Evolutionary conservation across 352 stramenopile species (phyloP).

Genomic region (Phytophthora sansomeana): DNA sequence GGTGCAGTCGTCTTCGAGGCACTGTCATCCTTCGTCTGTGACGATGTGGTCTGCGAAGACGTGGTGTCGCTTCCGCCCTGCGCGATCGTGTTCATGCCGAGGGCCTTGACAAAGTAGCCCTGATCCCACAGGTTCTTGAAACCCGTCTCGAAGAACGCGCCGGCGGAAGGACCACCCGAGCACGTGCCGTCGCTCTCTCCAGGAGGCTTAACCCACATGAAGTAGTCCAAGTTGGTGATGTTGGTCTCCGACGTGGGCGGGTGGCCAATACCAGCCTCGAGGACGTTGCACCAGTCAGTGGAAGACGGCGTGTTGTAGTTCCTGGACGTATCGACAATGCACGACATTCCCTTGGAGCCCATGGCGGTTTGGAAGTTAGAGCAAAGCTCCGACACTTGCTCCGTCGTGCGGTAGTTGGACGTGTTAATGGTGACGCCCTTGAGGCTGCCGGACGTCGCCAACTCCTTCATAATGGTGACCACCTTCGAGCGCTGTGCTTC

Average conservation of each 20-base stretch:
- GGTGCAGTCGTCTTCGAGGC: slow-evolving; percentile 15
- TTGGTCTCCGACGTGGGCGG: slow-evolving; percentile 59
- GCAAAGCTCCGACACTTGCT: slow-evolving; percentile 44
- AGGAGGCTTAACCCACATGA: slow-evolving; percentile 75
- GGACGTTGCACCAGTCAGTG: slow-evolving; percentile 69
- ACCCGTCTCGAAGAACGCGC: slow-evolving; percentile 60
- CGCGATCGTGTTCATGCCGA: slow-evolving; percentile 34
- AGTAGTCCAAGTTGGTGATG: slow-evolving; percentile 68
- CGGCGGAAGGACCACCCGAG: slow-evolving; percentile 46
- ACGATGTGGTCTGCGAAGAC: slow-evolving; percentile 19
- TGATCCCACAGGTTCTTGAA: slow-evolving; percentile 78
- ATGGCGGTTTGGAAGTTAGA: slow-evolving; percentile 49
- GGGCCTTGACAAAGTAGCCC: slow-evolving; percentile 51
- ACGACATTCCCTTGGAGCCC: slow-evolving; percentile 37
- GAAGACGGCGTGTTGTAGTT: slow-evolving; percentile 41
- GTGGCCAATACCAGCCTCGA: slow-evolving; percentile 47
- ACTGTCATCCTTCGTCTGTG: slow-evolving; percentile 15
- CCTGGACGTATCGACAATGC: slow-evolving; percentile 49
- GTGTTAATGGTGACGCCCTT: slow-evolving; percentile 71
- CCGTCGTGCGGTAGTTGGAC: slow-evolving; percentile 67
- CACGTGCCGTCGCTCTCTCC: slow-evolving; percentile 76
- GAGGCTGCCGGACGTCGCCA: slow-evolving; percentile 29
- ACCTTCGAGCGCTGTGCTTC: slow-evolving; percentile 31
- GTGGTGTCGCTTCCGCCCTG: slow-evolving; percentile 22
- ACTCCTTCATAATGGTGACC: slow-evolving; percentile 41